Evolutionary conservation across 108 stramenopile species (phyloP).

Genomic region (Cyclotella atomus): DNA sequence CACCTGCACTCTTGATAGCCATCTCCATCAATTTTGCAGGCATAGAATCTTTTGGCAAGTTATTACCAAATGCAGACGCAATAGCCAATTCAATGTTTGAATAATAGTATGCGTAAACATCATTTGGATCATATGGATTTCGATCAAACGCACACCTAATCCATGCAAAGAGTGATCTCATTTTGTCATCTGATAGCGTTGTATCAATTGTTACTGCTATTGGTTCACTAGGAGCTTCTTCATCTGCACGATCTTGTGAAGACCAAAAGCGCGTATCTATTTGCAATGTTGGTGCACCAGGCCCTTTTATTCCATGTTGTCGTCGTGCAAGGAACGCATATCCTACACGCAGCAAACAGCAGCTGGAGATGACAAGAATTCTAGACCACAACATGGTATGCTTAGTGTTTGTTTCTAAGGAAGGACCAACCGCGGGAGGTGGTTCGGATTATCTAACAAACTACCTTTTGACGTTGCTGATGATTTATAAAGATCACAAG

Average conservation of each 20-base stretch:
- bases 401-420: too few species aligned
- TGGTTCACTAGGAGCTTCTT: constrained; percentile 2
- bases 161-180: constrained; percentile 70
- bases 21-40: constrained; percentile 56
- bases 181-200: constrained; percentile 51
- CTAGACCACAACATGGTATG: too few species aligned
- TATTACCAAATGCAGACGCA: constrained; percentile 70
- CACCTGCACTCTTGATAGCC: constrained; percentile 52
- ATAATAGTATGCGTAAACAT: constrained; percentile 51
- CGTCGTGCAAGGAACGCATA: background rate
- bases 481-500: too few species aligned
- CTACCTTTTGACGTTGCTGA: too few species aligned
- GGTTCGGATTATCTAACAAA: too few species aligned
- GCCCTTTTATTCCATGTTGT: too few species aligned
- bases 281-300: background rate
- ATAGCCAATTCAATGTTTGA: constrained; percentile 74
- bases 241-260: background rate
- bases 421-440: too few species aligned
- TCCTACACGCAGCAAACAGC: too few species aligned
- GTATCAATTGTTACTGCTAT: constrained; percentile 48
- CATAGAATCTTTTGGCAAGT: constrained; percentile 51
- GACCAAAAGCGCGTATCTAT: background rate
- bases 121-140: constrained; percentile 26
- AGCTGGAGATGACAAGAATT: too few species aligned
- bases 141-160: constrained; percentile 65